These are phyloP conservation scores for Fusarium praegraminearum DNA, from an alignment of 2,329 filamentous ascomycete genomes.

Conservation along the genomic window DNA sequence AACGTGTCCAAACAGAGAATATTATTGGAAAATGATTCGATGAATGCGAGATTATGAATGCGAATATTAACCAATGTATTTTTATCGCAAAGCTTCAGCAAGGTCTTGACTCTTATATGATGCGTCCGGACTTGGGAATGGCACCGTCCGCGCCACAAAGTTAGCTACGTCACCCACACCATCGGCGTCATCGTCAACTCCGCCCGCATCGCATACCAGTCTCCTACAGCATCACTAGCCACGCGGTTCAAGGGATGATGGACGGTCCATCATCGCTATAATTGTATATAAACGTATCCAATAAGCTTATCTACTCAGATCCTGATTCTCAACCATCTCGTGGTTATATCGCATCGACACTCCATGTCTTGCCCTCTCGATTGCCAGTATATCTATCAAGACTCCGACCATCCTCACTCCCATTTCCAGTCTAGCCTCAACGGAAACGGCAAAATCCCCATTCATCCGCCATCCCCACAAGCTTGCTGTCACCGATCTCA, in stretches of 20 bases:
- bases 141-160: conserved; percentile 37
- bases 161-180: conserved; percentile 43
- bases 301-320: background rate
- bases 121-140: conserved; percentile 25
- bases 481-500: background rate
- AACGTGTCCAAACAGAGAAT: background rate
- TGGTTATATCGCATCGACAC: background rate
- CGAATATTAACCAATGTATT: background rate
- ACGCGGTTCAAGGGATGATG: background rate
- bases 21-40: background rate
- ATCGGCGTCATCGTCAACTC: conserved; percentile 41
- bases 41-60: background rate
- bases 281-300: background rate
- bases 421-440: conserved; percentile 26
- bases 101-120: conserved; percentile 27
- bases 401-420: conserved; percentile 3
- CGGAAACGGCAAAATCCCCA: conserved; percentile 12
- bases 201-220: conserved; percentile 16
- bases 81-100: background rate
- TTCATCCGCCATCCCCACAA: conserved; percentile 17
- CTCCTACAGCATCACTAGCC: conserved; percentile 28
- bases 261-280: conserved; percentile 5
- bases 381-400: background rate
- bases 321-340: background rate
- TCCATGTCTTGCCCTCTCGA: background rate